phyloP scores from a whole-genome alignment of 225 moss, liverwort and hornwort species.

The Thuidium tamariscinum region DNA sequence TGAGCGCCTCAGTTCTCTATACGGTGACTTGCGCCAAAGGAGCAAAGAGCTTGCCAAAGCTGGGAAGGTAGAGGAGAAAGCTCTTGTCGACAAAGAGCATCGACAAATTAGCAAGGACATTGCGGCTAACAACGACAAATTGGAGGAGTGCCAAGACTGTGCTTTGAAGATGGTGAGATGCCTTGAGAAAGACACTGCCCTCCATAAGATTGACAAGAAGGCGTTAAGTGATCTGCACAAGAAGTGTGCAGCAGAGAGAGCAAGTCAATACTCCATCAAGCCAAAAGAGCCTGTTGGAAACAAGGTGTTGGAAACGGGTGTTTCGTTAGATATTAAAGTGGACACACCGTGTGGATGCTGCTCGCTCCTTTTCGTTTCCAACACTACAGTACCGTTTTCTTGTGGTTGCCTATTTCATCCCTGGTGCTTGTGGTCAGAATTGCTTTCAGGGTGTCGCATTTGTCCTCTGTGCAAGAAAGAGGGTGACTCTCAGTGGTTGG shows the following conservation, averaged over 20 bases:
- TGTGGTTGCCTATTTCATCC: not conserved
- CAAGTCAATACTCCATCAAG: not conserved
- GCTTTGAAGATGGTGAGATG: accelerated
- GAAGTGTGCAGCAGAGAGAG: not conserved
- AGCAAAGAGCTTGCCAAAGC: not conserved
- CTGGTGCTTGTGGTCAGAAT: not conserved
- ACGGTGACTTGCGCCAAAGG: accelerated
- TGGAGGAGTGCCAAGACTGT: not conserved
- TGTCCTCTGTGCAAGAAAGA: not conserved
- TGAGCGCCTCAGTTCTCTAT: not conserved
- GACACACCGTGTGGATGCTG: not conserved
- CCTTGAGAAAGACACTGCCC: too few species aligned
- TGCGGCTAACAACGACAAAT: not conserved
- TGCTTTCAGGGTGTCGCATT: not conserved
- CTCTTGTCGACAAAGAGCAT: accelerated
- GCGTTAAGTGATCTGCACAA: not conserved
- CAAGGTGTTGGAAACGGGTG: not conserved
- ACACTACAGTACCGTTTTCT: not conserved
- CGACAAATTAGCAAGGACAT: accelerated
- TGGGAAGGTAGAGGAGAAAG: accelerated
- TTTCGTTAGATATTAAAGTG: accelerated
- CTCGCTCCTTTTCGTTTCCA: not conserved
- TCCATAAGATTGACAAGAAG: not conserved
- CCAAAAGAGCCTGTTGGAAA: not conserved
- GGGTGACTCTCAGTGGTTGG: not conserved